These are phyloP conservation scores for Xylariaceae sp. DNA, from an alignment of 2,329 filamentous ascomycete species.

Conservation along the genomic window DNA sequence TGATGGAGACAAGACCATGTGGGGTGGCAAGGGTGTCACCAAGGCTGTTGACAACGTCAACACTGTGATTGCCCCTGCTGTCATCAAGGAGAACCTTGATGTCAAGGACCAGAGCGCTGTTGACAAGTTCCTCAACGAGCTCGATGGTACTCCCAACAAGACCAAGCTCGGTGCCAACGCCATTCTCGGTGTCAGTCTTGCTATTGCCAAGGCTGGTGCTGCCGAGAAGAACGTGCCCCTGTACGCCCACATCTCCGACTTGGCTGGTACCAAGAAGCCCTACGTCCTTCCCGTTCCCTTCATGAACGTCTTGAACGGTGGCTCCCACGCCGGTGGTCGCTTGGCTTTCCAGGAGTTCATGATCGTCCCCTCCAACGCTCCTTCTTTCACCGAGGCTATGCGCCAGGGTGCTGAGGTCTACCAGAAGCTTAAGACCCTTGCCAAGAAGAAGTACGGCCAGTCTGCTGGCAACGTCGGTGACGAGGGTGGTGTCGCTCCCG, in stretches of 20 bases:
- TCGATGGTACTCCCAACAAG: constrained; percentile 83
- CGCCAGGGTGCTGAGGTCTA: constrained; percentile 97
- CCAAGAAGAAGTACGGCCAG: constrained; percentile 99
- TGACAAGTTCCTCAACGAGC: constrained; percentile 78
- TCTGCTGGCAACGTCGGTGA: constrained; percentile 98
- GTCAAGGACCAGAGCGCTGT: constrained; percentile 82
- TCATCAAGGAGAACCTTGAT: constrained; percentile 78
- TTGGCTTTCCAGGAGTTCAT: constrained; percentile 96
- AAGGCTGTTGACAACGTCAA: constrained; percentile 87
- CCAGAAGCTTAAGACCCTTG: constrained; percentile 92
- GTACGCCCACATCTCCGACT: constrained; percentile 82
- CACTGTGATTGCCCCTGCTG: constrained; percentile 68
- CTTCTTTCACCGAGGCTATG: constrained; percentile 91
- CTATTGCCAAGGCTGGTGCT: constrained; percentile 81
- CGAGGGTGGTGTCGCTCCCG: constrained; percentile 97
- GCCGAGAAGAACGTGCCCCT: constrained; percentile 84
- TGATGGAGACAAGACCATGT: constrained; percentile 82
- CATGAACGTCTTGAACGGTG: constrained; percentile 88
- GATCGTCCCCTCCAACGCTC: constrained; percentile 81
- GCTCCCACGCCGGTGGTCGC: constrained; percentile 95
- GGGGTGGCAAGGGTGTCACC: constrained; percentile 80
- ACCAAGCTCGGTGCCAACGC: constrained; percentile 83
- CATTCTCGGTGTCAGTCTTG: constrained; percentile 79
- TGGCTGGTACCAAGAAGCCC: constrained; percentile 85
- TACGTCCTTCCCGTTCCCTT: constrained; percentile 87